phyloP scores from a whole-genome alignment of 2,329 filamentous ascomycete genomes.

The Exophiala dermatitidis region DNA sequence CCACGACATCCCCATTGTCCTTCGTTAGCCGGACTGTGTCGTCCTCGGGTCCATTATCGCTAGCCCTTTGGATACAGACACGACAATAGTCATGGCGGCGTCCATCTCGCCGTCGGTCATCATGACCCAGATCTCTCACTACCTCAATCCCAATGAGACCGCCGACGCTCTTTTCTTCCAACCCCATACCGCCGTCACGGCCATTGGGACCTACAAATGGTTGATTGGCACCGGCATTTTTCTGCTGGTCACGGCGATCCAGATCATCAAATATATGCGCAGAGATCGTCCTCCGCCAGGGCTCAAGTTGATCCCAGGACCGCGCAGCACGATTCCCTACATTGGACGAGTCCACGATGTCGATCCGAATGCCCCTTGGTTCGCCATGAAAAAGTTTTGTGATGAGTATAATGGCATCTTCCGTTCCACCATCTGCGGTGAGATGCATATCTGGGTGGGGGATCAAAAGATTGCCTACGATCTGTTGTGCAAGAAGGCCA shows the following conservation, averaged over 20 bases:
- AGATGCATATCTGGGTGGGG: slow-evolving; percentile 29
- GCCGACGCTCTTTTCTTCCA: slow-evolving; percentile 26
- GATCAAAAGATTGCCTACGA: slow-evolving; percentile 26
- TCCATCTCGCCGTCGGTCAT: slow-evolving; percentile 29
- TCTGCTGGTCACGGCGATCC: slow-evolving; percentile 22
- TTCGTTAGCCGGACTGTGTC: slow-evolving; percentile 5
- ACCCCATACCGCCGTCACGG: slow-evolving; percentile 20
- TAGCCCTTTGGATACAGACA: slow-evolving; percentile 6
- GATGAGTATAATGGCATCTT: slow-evolving; percentile 26
- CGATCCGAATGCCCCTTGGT: slow-evolving; percentile 27
- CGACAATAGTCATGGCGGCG: slow-evolving; percentile 21
- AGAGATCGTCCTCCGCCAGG: slow-evolving; percentile 25
- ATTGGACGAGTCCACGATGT: slow-evolving; percentile 28
- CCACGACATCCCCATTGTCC: slow-evolving; percentile 2
- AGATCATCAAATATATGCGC: slow-evolving; percentile 37
- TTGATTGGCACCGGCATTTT: slow-evolving; percentile 27
- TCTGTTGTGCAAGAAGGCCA: slow-evolving; percentile 27
- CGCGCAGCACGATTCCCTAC: slow-evolving; percentile 25
- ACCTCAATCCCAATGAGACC: slow-evolving; percentile 21
- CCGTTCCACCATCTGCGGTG: slow-evolving; percentile 28
- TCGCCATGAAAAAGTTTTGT: slow-evolving; percentile 27
- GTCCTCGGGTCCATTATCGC: slow-evolving; percentile 9
- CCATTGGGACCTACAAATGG: slow-evolving; percentile 28
- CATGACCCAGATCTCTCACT: slow-evolving; percentile 27
- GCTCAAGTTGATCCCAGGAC: slow-evolving; percentile 26